Evolutionary conservation across 106 monocot species (phyloP).

Genomic region (Dendrobium officinale): DNA sequence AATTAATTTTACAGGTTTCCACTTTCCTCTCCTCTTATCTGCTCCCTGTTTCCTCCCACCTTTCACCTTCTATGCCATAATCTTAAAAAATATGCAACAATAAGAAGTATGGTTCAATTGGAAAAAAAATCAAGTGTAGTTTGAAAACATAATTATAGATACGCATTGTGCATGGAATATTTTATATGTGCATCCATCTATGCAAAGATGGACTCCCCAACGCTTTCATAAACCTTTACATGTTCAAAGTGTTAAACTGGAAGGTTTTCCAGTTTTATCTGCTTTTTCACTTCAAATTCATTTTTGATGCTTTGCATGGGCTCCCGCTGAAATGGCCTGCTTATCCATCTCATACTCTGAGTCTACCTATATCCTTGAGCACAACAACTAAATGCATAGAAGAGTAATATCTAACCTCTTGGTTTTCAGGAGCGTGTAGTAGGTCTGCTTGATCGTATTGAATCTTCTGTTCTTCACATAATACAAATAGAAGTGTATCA

Average conservation of each 20-base stretch:
- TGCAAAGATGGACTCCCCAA: background rate
- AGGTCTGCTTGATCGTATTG: constrained; percentile 5
- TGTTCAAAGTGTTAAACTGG: background rate
- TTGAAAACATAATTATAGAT: background rate
- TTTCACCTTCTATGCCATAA: background rate
- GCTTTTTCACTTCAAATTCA: background rate
- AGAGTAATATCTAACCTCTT: background rate
- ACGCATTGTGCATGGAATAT: background rate
- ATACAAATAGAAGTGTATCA: background rate
- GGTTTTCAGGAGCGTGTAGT: background rate
- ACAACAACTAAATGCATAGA: background rate
- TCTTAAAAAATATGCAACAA: background rate
- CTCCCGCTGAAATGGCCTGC: background rate
- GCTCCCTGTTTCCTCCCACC: background rate
- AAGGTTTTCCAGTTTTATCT: background rate
- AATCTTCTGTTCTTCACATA: constrained; percentile 8
- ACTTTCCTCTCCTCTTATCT: background rate
- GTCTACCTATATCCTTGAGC: background rate
- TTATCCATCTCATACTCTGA: background rate
- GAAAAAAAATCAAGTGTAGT: background rate
- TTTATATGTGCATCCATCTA: background rate
- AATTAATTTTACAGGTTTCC: background rate
- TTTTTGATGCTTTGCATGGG: background rate
- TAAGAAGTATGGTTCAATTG: background rate
- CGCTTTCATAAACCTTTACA: background rate